phyloP scores from a whole-genome alignment of 345 rosid genomes.

The Noccaea caerulescens region DNA sequence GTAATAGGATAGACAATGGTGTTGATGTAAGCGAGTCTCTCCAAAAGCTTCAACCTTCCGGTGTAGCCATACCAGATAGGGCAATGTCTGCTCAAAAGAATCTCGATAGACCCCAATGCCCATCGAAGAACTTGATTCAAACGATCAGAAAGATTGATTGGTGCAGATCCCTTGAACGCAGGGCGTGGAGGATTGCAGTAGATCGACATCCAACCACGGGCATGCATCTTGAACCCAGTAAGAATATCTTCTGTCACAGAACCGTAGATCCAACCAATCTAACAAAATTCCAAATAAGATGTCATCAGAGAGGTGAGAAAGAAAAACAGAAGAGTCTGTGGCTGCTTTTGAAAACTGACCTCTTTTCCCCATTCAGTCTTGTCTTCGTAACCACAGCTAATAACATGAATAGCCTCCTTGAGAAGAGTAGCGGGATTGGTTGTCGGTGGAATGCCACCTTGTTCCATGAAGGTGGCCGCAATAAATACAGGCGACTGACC shows the following conservation, averaged over 20 bases:
- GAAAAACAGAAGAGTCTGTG: not conserved
- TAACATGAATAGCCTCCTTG: slow-evolving; percentile 98
- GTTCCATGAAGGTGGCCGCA: slow-evolving; percentile 98
- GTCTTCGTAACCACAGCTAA: slow-evolving; percentile 99
- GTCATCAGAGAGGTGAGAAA: slow-evolving; percentile 21
- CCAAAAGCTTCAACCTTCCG: slow-evolving; percentile 79
- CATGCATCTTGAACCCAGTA: slow-evolving; percentile 99
- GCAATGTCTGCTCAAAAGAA: slow-evolving; percentile 96
- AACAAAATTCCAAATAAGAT: slow-evolving; percentile 32
- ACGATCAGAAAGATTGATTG: slow-evolving; percentile 99
- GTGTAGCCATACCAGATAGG: slow-evolving; percentile 98
- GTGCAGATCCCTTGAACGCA: slow-evolving; percentile 98
- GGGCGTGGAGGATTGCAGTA: slow-evolving; percentile 99
- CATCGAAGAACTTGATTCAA: slow-evolving; percentile 99
- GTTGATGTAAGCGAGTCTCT: slow-evolving; percentile 93
- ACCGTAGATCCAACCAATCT: slow-evolving; percentile 99
- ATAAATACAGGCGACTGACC: slow-evolving; percentile 99
- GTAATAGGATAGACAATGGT: slow-evolving; percentile 97
- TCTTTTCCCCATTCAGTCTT: slow-evolving; percentile 99
- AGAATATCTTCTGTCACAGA: slow-evolving; percentile 99
- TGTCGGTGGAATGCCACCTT: slow-evolving; percentile 94
- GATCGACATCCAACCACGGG: slow-evolving; percentile 98
- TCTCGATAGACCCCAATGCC: slow-evolving; percentile 98
- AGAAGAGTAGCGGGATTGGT: slow-evolving; percentile 95
- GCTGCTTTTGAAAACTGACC: slow-evolving; percentile 51